Evolutionary conservation across 345 rosid genomes (phyloP).

Genomic region (Corchorus capsularis): DNA sequence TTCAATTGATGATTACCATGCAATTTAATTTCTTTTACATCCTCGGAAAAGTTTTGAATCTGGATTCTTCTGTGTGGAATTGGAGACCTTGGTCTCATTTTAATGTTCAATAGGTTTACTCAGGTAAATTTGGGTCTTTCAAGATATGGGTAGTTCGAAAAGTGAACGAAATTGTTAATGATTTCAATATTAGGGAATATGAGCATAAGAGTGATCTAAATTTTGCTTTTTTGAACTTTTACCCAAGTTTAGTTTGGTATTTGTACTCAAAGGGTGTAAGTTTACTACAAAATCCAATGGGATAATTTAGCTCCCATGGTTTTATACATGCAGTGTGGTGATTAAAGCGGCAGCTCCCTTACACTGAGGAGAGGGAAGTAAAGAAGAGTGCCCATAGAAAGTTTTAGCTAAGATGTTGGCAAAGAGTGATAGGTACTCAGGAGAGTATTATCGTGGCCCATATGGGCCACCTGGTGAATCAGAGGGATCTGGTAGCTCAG

Average conservation of each 20-base stretch:
- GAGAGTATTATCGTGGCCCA: slow-evolving; percentile 49
- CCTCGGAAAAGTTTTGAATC: not conserved
- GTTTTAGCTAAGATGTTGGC: slow-evolving; percentile 49
- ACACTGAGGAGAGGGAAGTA: slow-evolving; percentile 14
- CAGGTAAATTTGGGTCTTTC: not conserved
- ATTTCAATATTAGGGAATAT: not conserved
- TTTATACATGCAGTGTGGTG: slow-evolving; percentile 35
- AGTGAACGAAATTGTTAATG: not conserved
- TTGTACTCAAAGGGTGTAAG: not conserved
- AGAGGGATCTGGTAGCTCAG: slow-evolving; percentile 82
- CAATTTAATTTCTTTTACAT: not conserved
- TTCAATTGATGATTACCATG: not conserved
- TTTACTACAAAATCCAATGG: slow-evolving; percentile 7
- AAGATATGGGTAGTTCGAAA: not conserved
- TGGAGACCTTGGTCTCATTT: not conserved
- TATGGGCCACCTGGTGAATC: slow-evolving; percentile 70
- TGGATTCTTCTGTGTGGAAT: not conserved
- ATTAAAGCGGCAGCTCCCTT: slow-evolving; percentile 5
- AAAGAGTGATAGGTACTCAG: slow-evolving; percentile 53
- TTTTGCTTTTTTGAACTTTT: not conserved
- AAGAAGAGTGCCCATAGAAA: not conserved
- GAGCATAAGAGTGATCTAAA: not conserved
- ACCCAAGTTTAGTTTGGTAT: not conserved
- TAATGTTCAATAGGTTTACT: not conserved
- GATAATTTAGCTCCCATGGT: slow-evolving; percentile 29